Evolutionary conservation across 768 basidiomycete species (phyloP).

Genomic region (Auricularia heimuer): DNA sequence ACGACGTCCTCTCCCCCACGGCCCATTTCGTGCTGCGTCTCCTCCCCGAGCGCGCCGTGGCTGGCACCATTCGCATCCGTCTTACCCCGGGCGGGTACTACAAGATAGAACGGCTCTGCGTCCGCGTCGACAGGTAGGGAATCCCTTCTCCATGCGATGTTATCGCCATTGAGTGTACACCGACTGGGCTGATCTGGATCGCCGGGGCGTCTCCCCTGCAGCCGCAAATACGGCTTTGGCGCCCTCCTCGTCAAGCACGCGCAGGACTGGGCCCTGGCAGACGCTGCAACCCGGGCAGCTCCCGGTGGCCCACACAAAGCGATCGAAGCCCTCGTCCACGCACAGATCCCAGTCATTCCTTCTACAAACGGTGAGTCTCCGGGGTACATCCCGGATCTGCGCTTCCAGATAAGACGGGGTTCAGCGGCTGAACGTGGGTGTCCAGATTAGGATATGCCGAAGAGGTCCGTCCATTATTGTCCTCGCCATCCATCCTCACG

Average conservation of each 20-base stretch:
- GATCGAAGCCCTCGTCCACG: conserved; percentile 48
- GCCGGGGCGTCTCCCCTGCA: neutral
- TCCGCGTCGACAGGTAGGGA: neutral
- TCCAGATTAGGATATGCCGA: conserved; percentile 21
- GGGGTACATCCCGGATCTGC: neutral
- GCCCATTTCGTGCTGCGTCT: conserved; percentile 68
- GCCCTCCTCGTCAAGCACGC: conserved; percentile 51
- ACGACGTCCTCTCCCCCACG: conserved; percentile 25
- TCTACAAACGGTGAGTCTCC: conserved; percentile 62
- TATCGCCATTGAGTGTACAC: too few species aligned
- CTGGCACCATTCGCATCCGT: conserved; percentile 59
- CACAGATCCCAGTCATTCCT: conserved; percentile 62
- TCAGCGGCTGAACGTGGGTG: neutral
- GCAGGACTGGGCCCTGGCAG: conserved; percentile 46
- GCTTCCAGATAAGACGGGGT: neutral
- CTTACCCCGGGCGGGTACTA: conserved; percentile 38
- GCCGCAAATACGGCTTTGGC: conserved; percentile 53
- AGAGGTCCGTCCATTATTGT: conserved; percentile 38
- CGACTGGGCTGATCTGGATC: neutral
- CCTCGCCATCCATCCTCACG: neutral
- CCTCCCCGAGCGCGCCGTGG: conserved; percentile 45
- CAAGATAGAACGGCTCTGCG: conserved; percentile 40
- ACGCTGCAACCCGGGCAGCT: conserved; percentile 14
- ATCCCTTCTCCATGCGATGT: neutral
- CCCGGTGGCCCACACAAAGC: conserved; percentile 6